phyloP scores from a whole-genome alignment of 345 rosid species.

The Salix brachista region DNA sequence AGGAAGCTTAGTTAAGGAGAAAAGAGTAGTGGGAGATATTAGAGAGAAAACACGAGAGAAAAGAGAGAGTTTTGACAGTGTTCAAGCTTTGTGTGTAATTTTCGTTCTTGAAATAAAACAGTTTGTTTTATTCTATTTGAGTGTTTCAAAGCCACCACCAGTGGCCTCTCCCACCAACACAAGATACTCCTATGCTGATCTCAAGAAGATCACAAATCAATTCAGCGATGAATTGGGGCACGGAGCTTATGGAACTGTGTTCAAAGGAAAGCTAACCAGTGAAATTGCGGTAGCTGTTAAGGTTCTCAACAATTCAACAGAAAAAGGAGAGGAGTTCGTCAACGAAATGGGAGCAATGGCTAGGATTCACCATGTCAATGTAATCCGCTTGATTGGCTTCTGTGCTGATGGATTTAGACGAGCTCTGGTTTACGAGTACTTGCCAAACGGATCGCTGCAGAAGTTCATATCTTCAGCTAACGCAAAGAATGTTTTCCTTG shows the following conservation, averaged over 20 bases:
- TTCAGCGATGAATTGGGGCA: constrained; percentile 11
- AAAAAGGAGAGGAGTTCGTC: not conserved
- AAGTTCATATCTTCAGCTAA: constrained; percentile 4
- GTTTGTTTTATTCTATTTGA: too few relatives aligned
- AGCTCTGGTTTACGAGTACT: constrained; percentile 9
- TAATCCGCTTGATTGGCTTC: constrained; percentile 9
- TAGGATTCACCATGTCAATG: constrained; percentile 5
- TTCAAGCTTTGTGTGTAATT: too few relatives aligned
- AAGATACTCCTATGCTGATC: constrained; percentile 7
- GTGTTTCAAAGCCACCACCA: too few relatives aligned
- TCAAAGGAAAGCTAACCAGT: constrained; percentile 8
- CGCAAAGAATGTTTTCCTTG: not conserved
- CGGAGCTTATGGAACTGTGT: constrained; percentile 13
- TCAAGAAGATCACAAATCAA: constrained; percentile 9
- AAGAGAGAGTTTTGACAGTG: too few relatives aligned
- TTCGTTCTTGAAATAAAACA: too few relatives aligned
- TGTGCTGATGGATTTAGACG: constrained; percentile 16
- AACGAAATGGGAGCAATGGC: not conserved
- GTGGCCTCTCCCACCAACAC: too few relatives aligned
- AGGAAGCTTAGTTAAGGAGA: too few relatives aligned
- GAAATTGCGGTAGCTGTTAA: constrained; percentile 9
- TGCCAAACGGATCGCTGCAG: not conserved
- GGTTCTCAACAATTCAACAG: not conserved
- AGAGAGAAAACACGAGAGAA: too few relatives aligned
- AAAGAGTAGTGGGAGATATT: too few relatives aligned